A percentile compares a stretch with the other conserved stretches of the same genome.
Evolutionary conservation across 2,329 filamentous ascomycete genomes (phyloP).

Genomic region (Blastomyces gilchristii): DNA sequence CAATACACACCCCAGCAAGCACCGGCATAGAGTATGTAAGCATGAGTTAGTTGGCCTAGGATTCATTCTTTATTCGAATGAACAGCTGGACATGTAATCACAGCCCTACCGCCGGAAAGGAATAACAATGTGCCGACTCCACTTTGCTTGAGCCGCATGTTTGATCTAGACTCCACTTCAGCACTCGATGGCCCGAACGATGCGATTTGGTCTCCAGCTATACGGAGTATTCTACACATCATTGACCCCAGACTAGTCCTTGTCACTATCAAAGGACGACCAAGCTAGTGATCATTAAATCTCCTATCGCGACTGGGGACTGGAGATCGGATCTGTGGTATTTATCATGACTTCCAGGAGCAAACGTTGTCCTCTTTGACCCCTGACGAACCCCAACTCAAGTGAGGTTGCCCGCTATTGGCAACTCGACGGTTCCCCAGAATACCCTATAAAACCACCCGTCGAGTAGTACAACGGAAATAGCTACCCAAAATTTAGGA

Average conservation of each 20-base stretch:
- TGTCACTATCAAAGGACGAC: not conserved
- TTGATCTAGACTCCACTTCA: constrained; percentile 6
- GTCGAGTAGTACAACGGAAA: not conserved
- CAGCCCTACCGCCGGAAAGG: not conserved
- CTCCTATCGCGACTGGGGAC: not conserved
- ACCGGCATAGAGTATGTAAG: too few relatives aligned
- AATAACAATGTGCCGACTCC: not conserved
- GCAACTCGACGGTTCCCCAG: not conserved
- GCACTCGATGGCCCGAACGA: not conserved
- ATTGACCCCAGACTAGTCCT: not conserved
- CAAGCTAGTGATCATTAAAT: not conserved
- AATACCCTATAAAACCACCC: not conserved
- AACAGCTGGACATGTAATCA: too few relatives aligned
- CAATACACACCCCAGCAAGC: too few relatives aligned
- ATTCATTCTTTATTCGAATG: too few relatives aligned
- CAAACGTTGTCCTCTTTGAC: not conserved
- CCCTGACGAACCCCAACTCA: not conserved
- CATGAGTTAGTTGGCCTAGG: too few relatives aligned
- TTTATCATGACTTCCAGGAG: constrained; percentile 5
- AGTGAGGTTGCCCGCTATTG: not conserved
- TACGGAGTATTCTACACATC: too few relatives aligned
- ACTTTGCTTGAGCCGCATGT: not conserved
- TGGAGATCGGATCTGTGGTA: constrained; percentile 1
- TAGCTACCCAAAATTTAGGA: not conserved
- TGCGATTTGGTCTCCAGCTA: not conserved